Base-by-base conservation (phyloP, 352 stramenopile genomes). In the Elongisporangium anandrum region DNA sequence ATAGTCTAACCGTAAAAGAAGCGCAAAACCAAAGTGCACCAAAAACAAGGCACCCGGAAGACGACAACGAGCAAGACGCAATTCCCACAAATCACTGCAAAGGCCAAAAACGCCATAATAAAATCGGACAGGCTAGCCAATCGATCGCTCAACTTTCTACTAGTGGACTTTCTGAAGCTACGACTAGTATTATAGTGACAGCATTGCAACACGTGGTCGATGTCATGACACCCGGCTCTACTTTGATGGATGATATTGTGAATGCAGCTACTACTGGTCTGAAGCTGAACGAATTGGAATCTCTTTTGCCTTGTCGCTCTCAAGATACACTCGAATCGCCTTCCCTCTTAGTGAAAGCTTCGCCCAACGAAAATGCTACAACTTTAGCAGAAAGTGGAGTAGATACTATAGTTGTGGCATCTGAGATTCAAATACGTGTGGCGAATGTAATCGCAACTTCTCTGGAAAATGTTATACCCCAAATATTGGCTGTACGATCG, bases 131-230 rank as follows among this genome's bases (percentile, higher is more conserved):
- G n/a, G n/a, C n/a, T n/a, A 34, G 39, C 19, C 24, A n/a, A n/a
- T 10, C 8, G 3, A 24, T 69, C 45, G 38, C 59, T 60, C 38
- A 58, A 57, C 29, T 59, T 20, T 60, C 48, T 23, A 60, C 63
- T 0, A 63, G 68, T 29, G 57, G 60, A 22, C 51, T 59, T 12
- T 51, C 57, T 23, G 45, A 57, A 19, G 60, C 64, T 8, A 67
- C 64, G 19, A 66, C 61, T 45, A 61, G 57, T n/a, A 70, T 75
- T 26, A 60, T 75, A 12, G n/a, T 72, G 5, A 34, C 60, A 16
- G 68, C 60, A 29, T 54, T 75, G 16, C 64, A 72, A 20, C 66
- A 60, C 41, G 55, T 75, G 13, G 52, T 75, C 21, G 49, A 63
- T 20, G 39, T 62, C 7, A 51, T 75, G 6, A 53, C 52, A 2